Evolutionary conservation across 495 filamentous ascomycete genomes (phyloP).

Genomic region (Xylona heveae): DNA sequence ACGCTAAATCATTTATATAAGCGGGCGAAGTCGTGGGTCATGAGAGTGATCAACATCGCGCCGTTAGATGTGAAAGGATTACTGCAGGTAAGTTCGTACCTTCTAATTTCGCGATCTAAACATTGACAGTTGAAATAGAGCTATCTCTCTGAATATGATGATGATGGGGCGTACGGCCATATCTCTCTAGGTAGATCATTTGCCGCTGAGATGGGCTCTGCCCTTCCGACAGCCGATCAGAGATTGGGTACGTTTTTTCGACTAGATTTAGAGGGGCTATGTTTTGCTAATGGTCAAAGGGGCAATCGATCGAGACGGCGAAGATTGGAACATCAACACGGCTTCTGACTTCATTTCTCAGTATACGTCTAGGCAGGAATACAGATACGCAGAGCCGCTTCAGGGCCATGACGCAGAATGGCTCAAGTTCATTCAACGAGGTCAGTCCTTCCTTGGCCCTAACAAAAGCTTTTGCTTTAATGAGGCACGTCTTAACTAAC

Average conservation of each 20-base stretch:
- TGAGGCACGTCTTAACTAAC: constrained; percentile 1
- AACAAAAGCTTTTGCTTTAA: constrained; percentile 17
- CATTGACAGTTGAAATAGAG: constrained; percentile 27
- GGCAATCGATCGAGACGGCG: constrained; percentile 48
- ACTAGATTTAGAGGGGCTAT: too few species aligned
- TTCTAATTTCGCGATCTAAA: neutral
- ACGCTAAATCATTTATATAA: constrained; percentile 63
- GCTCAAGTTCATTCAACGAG: constrained; percentile 27
- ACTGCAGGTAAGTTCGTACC: constrained; percentile 30
- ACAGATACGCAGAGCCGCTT: constrained; percentile 54
- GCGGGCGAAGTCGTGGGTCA: constrained; percentile 62
- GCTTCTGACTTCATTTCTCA: constrained; percentile 91
- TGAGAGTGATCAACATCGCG: constrained; percentile 55
- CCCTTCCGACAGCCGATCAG: constrained; percentile 75
- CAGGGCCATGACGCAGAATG: constrained; percentile 41
- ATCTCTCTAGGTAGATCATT: constrained; percentile 89
- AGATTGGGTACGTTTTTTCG: constrained; percentile 31
- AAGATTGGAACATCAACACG: constrained; percentile 57
- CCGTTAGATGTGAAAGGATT: constrained; percentile 90
- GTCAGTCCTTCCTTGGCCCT: constrained; percentile 8
- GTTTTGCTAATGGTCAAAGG: constrained; percentile 11
- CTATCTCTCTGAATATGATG: constrained; percentile 82
- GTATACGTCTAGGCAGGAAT: constrained; percentile 92
- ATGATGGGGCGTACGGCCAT: constrained; percentile 70
- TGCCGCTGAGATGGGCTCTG: constrained; percentile 75